phyloP scores from a whole-genome alignment of 164 flowering plant genomes.

The Chloranthus sessilifolius region DNA sequence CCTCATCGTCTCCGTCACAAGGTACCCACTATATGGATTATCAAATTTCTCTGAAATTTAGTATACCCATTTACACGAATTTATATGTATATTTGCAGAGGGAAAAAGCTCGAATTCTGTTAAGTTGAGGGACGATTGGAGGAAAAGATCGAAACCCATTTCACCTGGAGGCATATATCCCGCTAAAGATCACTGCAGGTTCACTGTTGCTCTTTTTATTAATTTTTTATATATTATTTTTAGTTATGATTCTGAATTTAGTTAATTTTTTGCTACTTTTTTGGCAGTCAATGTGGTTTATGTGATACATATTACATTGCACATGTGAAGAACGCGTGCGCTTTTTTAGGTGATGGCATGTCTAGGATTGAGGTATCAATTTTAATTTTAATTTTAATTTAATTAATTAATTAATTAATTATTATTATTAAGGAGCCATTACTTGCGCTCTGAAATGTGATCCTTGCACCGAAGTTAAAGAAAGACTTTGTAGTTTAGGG shows the following conservation, averaged over 20 bases:
- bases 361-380: conserved; percentile 84
- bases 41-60: background rate
- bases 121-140: conserved; percentile 81
- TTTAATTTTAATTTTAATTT: too few species aligned
- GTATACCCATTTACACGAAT: background rate
- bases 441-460: too few species aligned
- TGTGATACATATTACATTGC: conserved; percentile 95
- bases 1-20: background rate
- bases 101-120: conserved; percentile 21
- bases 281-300: conserved; percentile 74
- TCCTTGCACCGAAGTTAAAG: too few species aligned
- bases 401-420: too few species aligned
- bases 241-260: background rate
- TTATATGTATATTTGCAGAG: conserved; percentile 4
- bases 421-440: too few species aligned
- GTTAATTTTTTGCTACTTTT: background rate
- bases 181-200: conserved; percentile 99
- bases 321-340: conserved; percentile 95
- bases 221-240: background rate
- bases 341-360: conserved; percentile 98
- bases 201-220: background rate
- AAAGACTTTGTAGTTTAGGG: too few species aligned
- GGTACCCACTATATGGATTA: background rate
- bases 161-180: conserved; percentile 95
- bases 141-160: conserved; percentile 73